Base-by-base conservation (phyloP, 768 basidiomycete genomes). In the Suillus fuscotomentosus region DNA sequence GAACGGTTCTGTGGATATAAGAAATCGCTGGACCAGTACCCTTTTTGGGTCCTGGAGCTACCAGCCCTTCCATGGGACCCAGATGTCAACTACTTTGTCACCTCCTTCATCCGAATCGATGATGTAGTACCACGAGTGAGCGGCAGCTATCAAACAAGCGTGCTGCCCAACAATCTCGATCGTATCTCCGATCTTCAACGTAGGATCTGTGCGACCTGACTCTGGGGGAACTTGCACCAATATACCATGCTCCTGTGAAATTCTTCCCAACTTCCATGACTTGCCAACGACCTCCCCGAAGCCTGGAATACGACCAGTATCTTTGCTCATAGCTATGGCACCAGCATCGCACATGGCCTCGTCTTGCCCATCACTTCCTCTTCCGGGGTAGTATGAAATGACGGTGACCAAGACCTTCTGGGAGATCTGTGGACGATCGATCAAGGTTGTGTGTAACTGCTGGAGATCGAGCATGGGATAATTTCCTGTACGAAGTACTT, bases 41-140 rank as follows among this genome's bases (percentile, higher is more conserved):
- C 31, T 31, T 31, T 31, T 6, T 1, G 6, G 31, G 31, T 31
- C 31, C 31, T 31, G 5, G 31, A 31, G 38, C 62, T 51, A 96
- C 94, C 94, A 95, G 0, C 92, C 93, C 75, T 94, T 96, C 91
- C 92, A 94, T 8, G 92, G 86, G 51, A 94, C 87, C 94, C 94
- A 95, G 36, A 95, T 78, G 74, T 95, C 93, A 22, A 88, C 86
- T 9, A 94, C 87, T 36, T 67, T 73, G 45, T 82, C 80, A 43
- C 75, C 77, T 17, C 83, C 83, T 24, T 76, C 80, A n/a, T 79
- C 79, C 8, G 84, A 84, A 68, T 95, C 93, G 3, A 94, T 86
- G 22, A 95, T 79, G 71, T 94, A 94, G 73, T 88, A 92, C 92
- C 91, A 94, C 1, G 89, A 87, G 70, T 91, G 85, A 3, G 84